Percentiles rank a stretch among this genome's conserved stretches.
Conservation (phyloP, 768 basidiomycete genomes). For the Termitomyces sp. region DNA sequence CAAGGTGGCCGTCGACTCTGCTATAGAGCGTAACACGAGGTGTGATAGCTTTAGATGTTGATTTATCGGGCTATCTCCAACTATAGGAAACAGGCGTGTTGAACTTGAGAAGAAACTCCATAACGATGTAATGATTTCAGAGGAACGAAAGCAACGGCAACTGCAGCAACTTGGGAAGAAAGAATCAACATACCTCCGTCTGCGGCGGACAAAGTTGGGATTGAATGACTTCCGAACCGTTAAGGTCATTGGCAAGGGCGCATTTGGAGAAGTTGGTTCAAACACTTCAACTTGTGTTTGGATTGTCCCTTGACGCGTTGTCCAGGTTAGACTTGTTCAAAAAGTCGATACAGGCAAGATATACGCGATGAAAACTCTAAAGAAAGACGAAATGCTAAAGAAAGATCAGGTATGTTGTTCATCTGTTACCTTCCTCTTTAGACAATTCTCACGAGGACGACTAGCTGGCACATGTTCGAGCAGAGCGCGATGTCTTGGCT, state of each 20-base stretch:
- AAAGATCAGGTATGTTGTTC: conserved; percentile 78
- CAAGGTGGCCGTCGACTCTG: conserved; percentile 93
- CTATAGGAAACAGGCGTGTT: conserved; percentile 59
- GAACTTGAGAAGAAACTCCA: conserved; percentile 82
- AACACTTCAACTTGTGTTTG: neutral
- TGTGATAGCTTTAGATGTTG: conserved; percentile 25
- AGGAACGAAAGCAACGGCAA: conserved; percentile 85
- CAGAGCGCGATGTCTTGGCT: conserved; percentile 94
- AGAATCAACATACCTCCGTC: conserved; percentile 84
- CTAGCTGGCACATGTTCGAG: conserved; percentile 95
- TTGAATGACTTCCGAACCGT: conserved; percentile 93
- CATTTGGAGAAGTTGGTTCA: conserved; percentile 86
- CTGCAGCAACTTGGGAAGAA: conserved; percentile 81
- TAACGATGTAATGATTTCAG: conserved; percentile 62
- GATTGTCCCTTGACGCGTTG: neutral
- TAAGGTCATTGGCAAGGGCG: conserved; percentile 98
- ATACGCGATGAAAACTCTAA: conserved; percentile 97
- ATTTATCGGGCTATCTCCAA: neutral
- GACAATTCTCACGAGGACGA: neutral
- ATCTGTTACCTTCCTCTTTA: neutral
- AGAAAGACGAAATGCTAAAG: conserved; percentile 98
- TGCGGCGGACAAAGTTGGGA: conserved; percentile 86
- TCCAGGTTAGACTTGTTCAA: conserved; percentile 85
- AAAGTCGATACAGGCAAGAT: conserved; percentile 97
- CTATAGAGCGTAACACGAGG: conserved; percentile 92